Evolutionary conservation across 2,329 filamentous ascomycete species (phyloP).

Genomic region (Orbilia brochopaga): DNA sequence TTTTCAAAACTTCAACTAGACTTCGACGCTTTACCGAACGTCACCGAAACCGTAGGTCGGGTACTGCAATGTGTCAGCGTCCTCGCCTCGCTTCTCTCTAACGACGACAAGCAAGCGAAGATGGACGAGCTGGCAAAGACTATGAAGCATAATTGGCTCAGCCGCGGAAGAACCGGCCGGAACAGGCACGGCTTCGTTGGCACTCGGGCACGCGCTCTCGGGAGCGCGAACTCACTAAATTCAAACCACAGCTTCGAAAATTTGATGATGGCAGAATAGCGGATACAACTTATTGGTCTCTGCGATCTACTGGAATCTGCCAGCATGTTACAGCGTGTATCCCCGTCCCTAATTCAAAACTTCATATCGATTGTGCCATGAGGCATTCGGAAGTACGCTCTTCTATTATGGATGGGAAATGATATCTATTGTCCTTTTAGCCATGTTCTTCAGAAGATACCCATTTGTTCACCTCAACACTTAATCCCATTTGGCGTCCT

Average conservation of each 20-base stretch:
- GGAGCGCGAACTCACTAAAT: slow-evolving; percentile 37
- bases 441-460: too few species aligned
- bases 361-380: too few species aligned
- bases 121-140: slow-evolving; percentile 84
- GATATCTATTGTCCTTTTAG: too few species aligned
- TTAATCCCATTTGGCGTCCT: too few species aligned
- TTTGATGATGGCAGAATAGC: slow-evolving; percentile 34
- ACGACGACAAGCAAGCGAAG: slow-evolving; percentile 75
- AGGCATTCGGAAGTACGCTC: too few species aligned
- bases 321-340: too few species aligned
- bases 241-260: slow-evolving; percentile 47
- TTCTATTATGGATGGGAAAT: too few species aligned
- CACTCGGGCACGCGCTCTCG: slow-evolving; percentile 58
- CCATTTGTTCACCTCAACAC: too few species aligned
- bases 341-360: too few species aligned
- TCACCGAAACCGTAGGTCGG: slow-evolving; percentile 90
- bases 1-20: slow-evolving; percentile 73
- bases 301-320: too few species aligned
- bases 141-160: slow-evolving; percentile 96
- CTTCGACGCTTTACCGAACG: slow-evolving; percentile 65
- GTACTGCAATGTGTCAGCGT: slow-evolving; percentile 98
- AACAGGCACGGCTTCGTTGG: slow-evolving; percentile 91
- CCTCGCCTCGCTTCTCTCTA: slow-evolving; percentile 74
- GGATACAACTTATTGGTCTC: not conserved
- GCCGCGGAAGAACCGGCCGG: slow-evolving; percentile 82